Evolutionary conservation across 2,329 filamentous ascomycete genomes (phyloP).

Genomic region (Xylariaceae sp.): DNA sequence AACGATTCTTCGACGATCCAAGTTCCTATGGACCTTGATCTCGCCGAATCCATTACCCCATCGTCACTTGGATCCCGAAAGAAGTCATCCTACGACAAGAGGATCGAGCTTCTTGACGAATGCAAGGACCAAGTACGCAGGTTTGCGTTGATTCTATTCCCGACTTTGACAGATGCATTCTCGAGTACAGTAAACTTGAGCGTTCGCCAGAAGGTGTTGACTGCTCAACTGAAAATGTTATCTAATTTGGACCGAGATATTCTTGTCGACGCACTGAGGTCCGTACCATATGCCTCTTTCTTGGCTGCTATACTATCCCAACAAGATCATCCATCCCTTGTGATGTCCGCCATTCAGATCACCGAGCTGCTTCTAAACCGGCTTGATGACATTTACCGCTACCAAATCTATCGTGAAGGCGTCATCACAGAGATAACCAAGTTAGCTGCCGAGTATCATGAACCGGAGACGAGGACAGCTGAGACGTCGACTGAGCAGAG

Average conservation of each 20-base stretch:
- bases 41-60: conserved; percentile 45
- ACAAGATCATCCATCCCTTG: conserved; percentile 85
- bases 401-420: conserved; percentile 96
- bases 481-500: conserved; percentile 36
- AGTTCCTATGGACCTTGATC: conserved; percentile 35
- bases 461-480: conserved; percentile 36
- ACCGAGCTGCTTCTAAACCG: conserved; percentile 85
- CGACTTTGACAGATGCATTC: conserved; percentile 93
- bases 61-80: conserved; percentile 46
- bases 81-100: conserved; percentile 73
- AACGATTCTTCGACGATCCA: conserved; percentile 46
- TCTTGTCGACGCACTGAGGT: conserved; percentile 79
- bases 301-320: conserved; percentile 93
- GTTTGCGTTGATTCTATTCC: conserved; percentile 90
- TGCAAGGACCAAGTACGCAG: conserved; percentile 87
- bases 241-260: conserved; percentile 89
- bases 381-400: conserved; percentile 84
- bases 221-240: conserved; percentile 96
- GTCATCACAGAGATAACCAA: conserved; percentile 90
- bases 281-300: conserved; percentile 94
- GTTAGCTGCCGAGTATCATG: conserved; percentile 60
- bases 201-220: conserved; percentile 92
- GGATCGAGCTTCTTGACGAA: conserved; percentile 77
- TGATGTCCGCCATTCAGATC: conserved; percentile 85
- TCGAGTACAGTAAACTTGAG: conserved; percentile 96